Percentiles rank a stretch among this genome's conserved stretches.
Evolutionary conservation across 306 rosid species (phyloP).

Genomic region (Cyclanthera cordifolia): DNA sequence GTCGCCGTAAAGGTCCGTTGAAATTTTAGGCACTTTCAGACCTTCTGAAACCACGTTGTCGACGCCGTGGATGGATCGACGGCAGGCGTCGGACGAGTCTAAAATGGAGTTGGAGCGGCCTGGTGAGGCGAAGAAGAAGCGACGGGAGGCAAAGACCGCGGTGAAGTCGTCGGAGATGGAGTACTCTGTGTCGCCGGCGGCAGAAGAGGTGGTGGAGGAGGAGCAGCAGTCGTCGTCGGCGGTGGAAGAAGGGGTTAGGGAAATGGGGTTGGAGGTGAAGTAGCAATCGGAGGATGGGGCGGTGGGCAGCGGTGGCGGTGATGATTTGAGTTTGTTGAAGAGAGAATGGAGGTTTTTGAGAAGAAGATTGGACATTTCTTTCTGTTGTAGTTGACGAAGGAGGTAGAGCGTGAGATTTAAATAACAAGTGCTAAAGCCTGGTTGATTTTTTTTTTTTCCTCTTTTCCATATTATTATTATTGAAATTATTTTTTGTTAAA

Average conservation of each 20-base stretch:
- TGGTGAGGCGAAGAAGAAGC: slow-evolving; percentile 89
- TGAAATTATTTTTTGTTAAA: too few relatives aligned
- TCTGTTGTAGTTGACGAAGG: neutral
- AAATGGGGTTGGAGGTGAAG: neutral
- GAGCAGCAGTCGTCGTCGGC: slow-evolving; percentile 16
- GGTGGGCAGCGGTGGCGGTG: neutral
- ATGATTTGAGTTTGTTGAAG: slow-evolving; percentile 52
- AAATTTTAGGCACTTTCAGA: slow-evolving; percentile 32
- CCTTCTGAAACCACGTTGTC: slow-evolving; percentile 15
- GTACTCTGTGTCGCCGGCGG: slow-evolving; percentile 12
- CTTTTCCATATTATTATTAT: too few relatives aligned
- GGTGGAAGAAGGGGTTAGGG: neutral
- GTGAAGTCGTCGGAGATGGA: slow-evolving; percentile 42
- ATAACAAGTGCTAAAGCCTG: neutral
- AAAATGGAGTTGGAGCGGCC: slow-evolving; percentile 78
- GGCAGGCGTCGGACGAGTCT: slow-evolving; percentile 22
- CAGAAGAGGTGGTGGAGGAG: too few relatives aligned
- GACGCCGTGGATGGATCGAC: neutral
- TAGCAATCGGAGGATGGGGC: slow-evolving; percentile 17
- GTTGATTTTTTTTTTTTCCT: too few relatives aligned
- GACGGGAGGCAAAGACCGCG: slow-evolving; percentile 46
- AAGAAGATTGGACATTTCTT: neutral
- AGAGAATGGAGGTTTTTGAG: neutral
- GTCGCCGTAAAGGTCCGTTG: slow-evolving; percentile 39
- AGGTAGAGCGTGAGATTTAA: neutral